phyloP scores from a whole-genome alignment of 345 rosid species.

The Carallia brachiata region DNA sequence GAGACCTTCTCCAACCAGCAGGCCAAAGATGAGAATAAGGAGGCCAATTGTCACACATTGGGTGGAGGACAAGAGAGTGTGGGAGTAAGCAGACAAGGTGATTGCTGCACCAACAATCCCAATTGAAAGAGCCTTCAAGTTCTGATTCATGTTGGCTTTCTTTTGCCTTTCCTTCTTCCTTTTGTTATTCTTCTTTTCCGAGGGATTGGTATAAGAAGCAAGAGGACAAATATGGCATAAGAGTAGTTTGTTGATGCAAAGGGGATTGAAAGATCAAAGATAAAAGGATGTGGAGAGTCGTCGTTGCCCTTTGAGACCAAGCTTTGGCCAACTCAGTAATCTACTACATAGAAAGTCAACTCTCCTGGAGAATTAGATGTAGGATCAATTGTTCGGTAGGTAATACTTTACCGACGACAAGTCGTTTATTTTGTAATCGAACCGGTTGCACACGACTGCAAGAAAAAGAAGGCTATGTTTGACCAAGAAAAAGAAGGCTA shows the following conservation, averaged over 20 bases:
- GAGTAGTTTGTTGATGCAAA: too few relatives aligned
- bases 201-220: not conserved
- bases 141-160: conserved; percentile 36
- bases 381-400: not conserved
- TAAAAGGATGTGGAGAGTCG: too few relatives aligned
- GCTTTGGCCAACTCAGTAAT: not conserved
- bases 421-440: too few relatives aligned
- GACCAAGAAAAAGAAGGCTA: too few relatives aligned
- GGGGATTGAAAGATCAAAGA: too few relatives aligned
- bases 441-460: too few relatives aligned
- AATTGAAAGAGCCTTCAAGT: conserved; percentile 51
- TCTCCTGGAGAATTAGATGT: not conserved
- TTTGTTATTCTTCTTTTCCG: not conserved
- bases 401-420: too few relatives aligned
- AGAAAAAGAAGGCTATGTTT: too few relatives aligned
- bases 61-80: conserved; percentile 50
- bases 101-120: conserved; percentile 70
- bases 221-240: not conserved
- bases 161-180: not conserved
- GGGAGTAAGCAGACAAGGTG: conserved; percentile 76
- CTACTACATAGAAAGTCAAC: conserved; percentile 4
- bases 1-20: conserved; percentile 74
- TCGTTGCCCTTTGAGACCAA: not conserved
- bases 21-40: conserved; percentile 62
- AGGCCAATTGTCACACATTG: conserved; percentile 60